phyloP scores from a whole-genome alignment of 805 yeast genomes.

The Ogataea nakhonphanomensis region DNA sequence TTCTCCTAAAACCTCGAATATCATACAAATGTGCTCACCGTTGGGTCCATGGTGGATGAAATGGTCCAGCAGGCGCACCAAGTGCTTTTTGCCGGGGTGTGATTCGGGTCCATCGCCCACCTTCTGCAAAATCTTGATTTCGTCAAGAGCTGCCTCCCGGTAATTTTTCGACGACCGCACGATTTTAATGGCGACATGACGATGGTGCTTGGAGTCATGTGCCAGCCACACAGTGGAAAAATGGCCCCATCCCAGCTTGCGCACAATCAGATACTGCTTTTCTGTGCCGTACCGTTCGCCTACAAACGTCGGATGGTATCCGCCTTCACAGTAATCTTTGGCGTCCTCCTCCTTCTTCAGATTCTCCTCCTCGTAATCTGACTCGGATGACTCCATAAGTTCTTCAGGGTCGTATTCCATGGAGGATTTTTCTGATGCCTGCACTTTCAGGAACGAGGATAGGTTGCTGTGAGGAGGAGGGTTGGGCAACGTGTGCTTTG shows the following conservation, averaged over 20 bases:
- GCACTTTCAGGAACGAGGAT: constrained; percentile 21
- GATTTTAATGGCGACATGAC: constrained; percentile 61
- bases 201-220: constrained; percentile 32
- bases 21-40: constrained; percentile 65
- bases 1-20: constrained; percentile 63
- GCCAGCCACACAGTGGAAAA: constrained; percentile 74
- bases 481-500: constrained; percentile 23
- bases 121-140: constrained; percentile 46
- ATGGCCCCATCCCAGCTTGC: constrained; percentile 72
- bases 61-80: constrained; percentile 53
- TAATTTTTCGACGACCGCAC: constrained; percentile 53
- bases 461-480: constrained; percentile 19
- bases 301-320: constrained; percentile 59
- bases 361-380: constrained; percentile 25
- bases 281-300: constrained; percentile 51
- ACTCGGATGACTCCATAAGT: constrained; percentile 24
- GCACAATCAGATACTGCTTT: constrained; percentile 43
- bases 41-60: constrained; percentile 58
- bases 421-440: neutral
- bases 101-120: constrained; percentile 29
- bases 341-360: constrained; percentile 46
- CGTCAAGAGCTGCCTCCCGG: constrained; percentile 64
- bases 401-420: constrained; percentile 24
- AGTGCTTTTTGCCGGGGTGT: constrained; percentile 50
- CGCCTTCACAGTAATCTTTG: constrained; percentile 55